These are phyloP conservation scores for Fusarium siculi DNA, from an alignment of 2,329 filamentous ascomycete species.

Conservation along the genomic window DNA sequence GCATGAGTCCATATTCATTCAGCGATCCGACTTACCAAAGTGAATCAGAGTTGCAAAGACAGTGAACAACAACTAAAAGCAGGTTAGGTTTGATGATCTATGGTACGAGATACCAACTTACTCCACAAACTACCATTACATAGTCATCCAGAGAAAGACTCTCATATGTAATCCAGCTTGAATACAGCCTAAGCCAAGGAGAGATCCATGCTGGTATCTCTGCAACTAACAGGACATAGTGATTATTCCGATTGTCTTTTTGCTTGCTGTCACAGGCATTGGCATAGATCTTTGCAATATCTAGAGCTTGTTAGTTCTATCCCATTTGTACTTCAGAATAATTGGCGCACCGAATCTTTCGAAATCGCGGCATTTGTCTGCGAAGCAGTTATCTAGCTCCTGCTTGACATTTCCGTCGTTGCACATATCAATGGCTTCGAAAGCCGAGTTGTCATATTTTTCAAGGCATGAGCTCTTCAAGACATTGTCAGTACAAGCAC, in stretches of 20 bases:
- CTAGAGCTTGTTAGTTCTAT: conserved; percentile 33
- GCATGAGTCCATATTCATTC: background rate
- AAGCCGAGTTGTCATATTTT: background rate
- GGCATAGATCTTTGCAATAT: conserved; percentile 47
- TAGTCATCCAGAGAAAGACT: conserved; percentile 53
- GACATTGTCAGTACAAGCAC: background rate
- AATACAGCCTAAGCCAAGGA: conserved; percentile 52
- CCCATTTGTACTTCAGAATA: background rate
- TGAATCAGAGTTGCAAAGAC: conserved; percentile 26
- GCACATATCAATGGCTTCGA: conserved; percentile 26
- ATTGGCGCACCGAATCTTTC: conserved; percentile 35
- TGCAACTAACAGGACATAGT: conserved; percentile 51
- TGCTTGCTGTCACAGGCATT: conserved; percentile 46
- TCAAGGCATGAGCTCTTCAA: conserved; percentile 19
- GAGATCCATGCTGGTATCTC: conserved; percentile 50
- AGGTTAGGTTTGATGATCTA: background rate
- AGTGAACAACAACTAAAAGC: conserved; percentile 39
- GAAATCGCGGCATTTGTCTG: conserved; percentile 24
- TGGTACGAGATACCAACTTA: conserved; percentile 27
- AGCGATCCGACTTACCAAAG: background rate
- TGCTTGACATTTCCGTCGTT: background rate
- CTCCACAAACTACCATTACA: conserved; percentile 50
- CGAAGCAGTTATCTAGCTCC: conserved; percentile 25
- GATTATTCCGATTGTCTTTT: conserved; percentile 46
- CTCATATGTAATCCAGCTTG: conserved; percentile 47